These are phyloP conservation scores for Isoetes taiwanensis DNA, from an alignment of 75 land plant species.

Conservation along the genomic window DNA sequence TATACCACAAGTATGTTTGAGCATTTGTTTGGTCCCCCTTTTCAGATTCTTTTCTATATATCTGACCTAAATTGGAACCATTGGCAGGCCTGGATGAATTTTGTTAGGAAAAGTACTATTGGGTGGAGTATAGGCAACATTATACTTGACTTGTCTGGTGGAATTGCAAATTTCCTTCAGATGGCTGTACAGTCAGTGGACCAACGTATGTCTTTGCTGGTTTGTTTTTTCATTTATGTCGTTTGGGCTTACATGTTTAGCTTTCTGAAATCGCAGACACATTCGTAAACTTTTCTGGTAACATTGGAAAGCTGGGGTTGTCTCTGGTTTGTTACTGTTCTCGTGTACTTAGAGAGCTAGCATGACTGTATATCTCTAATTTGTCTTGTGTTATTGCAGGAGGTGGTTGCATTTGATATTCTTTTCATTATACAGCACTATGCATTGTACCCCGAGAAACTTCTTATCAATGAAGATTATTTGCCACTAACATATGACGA, in stretches of 20 bases:
- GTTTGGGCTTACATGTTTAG: too few species aligned
- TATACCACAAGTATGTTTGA: constrained; percentile 64
- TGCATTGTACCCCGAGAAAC: constrained; percentile 37
- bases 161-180: constrained; percentile 55
- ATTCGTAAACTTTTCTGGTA: constrained; percentile 71
- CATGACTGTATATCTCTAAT: not conserved
- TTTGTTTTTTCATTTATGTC: too few species aligned
- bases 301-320: constrained; percentile 72
- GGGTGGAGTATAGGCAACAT: constrained; percentile 96
- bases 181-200: constrained; percentile 90
- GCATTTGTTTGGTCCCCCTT: not conserved
- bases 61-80: too few species aligned
- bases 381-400: constrained; percentile 31
- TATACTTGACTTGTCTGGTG: constrained; percentile 71
- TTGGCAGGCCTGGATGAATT: constrained; percentile 85
- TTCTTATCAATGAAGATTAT: too few species aligned
- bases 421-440: constrained; percentile 73
- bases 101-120: constrained; percentile 64
- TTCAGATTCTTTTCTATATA: too few species aligned
- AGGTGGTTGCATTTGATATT: constrained; percentile 55
- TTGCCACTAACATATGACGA: too few species aligned
- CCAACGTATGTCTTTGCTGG: constrained; percentile 51
- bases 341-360: not conserved
- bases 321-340: constrained; percentile 46
- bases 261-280: too few species aligned